Percentiles rank a stretch among this genome's conserved stretches.
Conservation (phyloP, 2,329 filamentous ascomycete genomes). For the Colletotrichum ledebouriae region DNA sequence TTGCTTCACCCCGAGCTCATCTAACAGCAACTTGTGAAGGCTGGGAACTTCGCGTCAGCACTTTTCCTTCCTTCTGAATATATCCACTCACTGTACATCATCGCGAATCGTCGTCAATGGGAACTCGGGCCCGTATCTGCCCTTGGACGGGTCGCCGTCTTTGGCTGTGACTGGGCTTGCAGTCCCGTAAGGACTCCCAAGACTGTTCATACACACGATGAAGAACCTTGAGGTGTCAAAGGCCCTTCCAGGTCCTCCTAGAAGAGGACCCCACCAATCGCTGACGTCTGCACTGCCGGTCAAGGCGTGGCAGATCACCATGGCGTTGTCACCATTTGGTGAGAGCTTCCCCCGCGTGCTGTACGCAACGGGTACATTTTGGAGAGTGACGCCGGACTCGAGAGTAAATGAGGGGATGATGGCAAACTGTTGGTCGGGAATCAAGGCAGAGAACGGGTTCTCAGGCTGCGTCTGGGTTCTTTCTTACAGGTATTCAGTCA, state of each 20-base stretch:
- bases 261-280: slow-evolving; percentile 90
- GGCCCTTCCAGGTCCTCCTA: slow-evolving; percentile 81
- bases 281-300: slow-evolving; percentile 87
- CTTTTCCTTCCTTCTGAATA: background rate
- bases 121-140: slow-evolving; percentile 93
- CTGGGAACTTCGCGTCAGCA: slow-evolving; percentile 55
- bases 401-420: slow-evolving; percentile 91
- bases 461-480: slow-evolving; percentile 80
- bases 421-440: slow-evolving; percentile 89
- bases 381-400: slow-evolving; percentile 87
- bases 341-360: slow-evolving; percentile 74
- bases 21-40: slow-evolving; percentile 83
- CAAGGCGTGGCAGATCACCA: slow-evolving; percentile 86
- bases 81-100: slow-evolving; percentile 84
- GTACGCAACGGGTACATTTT: slow-evolving; percentile 80
- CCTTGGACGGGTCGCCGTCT: slow-evolving; percentile 80
- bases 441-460: slow-evolving; percentile 89
- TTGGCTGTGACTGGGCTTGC: slow-evolving; percentile 91
- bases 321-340: slow-evolving; percentile 72
- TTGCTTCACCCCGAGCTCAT: slow-evolving; percentile 83
- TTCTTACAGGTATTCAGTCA: slow-evolving; percentile 77
- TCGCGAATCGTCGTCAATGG: slow-evolving; percentile 95
- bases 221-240: slow-evolving; percentile 90
- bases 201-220: slow-evolving; percentile 86
- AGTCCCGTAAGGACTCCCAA: slow-evolving; percentile 87